phyloP scores from a whole-genome alignment of 2,329 filamentous ascomycete genomes.

The Stagonosporopsis tanaceti region DNA sequence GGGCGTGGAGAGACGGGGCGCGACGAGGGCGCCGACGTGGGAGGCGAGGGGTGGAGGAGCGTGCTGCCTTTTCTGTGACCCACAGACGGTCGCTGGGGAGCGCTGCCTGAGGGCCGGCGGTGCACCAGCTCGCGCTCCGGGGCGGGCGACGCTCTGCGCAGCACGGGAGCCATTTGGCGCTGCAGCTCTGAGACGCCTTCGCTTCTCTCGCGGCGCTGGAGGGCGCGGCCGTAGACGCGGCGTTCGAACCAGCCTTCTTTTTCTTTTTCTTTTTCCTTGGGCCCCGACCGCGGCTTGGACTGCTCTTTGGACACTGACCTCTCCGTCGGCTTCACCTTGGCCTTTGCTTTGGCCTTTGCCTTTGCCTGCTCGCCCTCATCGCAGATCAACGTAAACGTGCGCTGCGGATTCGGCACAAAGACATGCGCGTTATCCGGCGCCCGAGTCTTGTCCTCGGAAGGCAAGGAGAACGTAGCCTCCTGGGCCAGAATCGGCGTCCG shows the following conservation, averaged over 20 bases:
- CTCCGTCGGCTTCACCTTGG: neutral
- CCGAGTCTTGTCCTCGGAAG: neutral
- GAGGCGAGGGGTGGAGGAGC: conserved; percentile 5
- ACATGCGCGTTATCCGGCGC: conserved; percentile 9
- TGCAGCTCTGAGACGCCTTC: conserved; percentile 9
- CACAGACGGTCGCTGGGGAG: neutral
- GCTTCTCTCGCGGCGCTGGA: neutral
- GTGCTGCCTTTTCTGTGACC: neutral
- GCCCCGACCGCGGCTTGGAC: neutral
- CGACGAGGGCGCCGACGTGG: neutral
- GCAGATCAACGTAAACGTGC: conserved; percentile 23
- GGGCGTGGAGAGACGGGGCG: conserved; percentile 10
- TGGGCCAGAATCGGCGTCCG: neutral
- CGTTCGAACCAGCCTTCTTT: conserved; percentile 9
- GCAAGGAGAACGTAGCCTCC: neutral
- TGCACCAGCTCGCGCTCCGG: neutral
- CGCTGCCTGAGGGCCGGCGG: neutral
- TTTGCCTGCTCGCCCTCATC: conserved; percentile 4
- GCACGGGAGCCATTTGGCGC: conserved; percentile 16
- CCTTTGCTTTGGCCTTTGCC: neutral
- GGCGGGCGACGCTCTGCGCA: conserved; percentile 6
- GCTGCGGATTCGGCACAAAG: conserved; percentile 33
- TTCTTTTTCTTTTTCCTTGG: neutral
- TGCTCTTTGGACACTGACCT: neutral
- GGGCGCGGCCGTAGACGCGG: neutral